These are phyloP conservation scores for Podaxis sp. DNA, from an alignment of 768 basidiomycete genomes.

Conservation along the genomic window DNA sequence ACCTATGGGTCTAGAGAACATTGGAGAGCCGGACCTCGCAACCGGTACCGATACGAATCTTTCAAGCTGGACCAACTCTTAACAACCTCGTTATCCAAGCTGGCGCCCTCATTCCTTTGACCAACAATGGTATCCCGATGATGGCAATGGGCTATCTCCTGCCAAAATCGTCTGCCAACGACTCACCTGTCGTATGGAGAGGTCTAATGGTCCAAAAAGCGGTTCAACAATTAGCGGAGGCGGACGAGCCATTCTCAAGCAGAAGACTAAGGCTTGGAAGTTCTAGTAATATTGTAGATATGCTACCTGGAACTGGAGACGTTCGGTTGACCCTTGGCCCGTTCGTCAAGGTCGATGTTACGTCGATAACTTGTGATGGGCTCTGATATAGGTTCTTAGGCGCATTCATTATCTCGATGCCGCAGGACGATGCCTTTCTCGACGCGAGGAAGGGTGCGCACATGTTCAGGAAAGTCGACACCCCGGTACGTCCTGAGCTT, in stretches of 20 bases:
- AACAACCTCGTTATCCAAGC: slow-evolving; percentile 34
- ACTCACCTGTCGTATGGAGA: slow-evolving; percentile 85
- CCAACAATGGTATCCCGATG: slow-evolving; percentile 85
- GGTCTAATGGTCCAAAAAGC: slow-evolving; percentile 99
- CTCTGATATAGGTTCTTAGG: slow-evolving; percentile 45
- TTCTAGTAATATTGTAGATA: slow-evolving; percentile 84
- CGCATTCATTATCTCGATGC: slow-evolving; percentile 89
- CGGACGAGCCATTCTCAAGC: slow-evolving; percentile 23
- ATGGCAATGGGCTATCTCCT: slow-evolving; percentile 99
- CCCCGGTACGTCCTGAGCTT: slow-evolving; percentile 62
- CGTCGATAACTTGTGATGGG: slow-evolving; percentile 21
- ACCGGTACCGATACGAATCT: slow-evolving; percentile 42
- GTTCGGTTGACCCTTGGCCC: slow-evolving; percentile 91
- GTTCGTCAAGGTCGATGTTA: slow-evolving; percentile 81
- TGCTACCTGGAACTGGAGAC: slow-evolving; percentile 97
- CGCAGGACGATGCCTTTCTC: slow-evolving; percentile 88
- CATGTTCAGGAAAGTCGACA: slow-evolving; percentile 86
- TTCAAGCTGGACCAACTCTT: background rate
- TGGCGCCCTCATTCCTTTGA: slow-evolving; percentile 78
- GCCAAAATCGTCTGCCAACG: slow-evolving; percentile 44
- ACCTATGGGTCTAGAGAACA: slow-evolving; percentile 81
- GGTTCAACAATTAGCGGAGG: slow-evolving; percentile 56
- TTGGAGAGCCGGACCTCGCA: slow-evolving; percentile 76
- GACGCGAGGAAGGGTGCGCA: slow-evolving; percentile 92
- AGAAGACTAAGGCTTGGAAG: slow-evolving; percentile 61